phyloP scores from a whole-genome alignment of 257 asterid genomes.

The Ophiorrhiza pumila region DNA sequence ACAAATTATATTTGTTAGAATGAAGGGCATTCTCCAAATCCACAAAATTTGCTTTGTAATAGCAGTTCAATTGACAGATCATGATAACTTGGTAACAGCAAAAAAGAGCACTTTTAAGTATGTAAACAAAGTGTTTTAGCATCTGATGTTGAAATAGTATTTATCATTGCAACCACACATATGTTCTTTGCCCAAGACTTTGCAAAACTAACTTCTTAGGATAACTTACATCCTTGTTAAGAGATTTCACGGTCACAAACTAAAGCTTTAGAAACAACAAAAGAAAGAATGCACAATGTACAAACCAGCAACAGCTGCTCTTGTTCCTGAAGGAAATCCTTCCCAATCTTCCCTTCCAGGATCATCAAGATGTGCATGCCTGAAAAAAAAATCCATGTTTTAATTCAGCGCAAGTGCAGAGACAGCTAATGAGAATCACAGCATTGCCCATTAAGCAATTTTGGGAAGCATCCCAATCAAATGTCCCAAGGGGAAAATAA shows the following conservation, averaged over 20 bases:
- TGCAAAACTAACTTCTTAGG: not conserved
- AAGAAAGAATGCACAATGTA: slow-evolving; percentile 17
- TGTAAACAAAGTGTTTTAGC: not conserved
- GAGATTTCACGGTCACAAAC: not conserved
- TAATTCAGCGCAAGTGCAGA: slow-evolving; percentile 4
- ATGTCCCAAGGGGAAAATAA: not conserved
- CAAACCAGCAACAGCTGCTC: slow-evolving; percentile 99
- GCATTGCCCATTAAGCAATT: not conserved
- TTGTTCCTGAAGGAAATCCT: slow-evolving; percentile 97
- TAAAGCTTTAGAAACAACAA: not conserved
- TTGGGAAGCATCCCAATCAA: slow-evolving; percentile 9
- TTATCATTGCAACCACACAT: not conserved
- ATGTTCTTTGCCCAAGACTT: not conserved
- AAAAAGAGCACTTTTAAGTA: not conserved
- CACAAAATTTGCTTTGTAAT: not conserved
- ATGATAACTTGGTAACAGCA: not conserved
- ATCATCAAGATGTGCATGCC: slow-evolving; percentile 93
- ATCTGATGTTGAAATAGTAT: not conserved
- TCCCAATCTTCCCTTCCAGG: slow-evolving; percentile 99
- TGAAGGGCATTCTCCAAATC: not conserved
- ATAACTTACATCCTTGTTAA: not conserved
- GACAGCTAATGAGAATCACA: not conserved
- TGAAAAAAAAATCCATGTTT: slow-evolving; percentile 24
- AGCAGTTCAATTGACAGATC: not conserved
- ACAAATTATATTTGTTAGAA: not conserved